Base-by-base conservation (phyloP, 345 rosid species). In the Populus euphratica region DNA sequence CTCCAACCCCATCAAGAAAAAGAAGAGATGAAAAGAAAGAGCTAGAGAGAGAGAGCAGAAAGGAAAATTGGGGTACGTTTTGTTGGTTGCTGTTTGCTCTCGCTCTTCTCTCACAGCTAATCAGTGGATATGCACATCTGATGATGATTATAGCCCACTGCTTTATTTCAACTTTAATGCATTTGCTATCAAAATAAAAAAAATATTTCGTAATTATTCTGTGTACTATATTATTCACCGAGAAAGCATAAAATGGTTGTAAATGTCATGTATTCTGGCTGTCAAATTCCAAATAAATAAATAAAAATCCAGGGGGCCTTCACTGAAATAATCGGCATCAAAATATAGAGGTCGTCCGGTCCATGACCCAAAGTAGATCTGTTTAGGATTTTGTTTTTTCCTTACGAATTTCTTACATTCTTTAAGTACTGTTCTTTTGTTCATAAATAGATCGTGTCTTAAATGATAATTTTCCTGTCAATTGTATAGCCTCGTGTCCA, bases 121-220 rank as follows among this genome's bases (percentile, higher is more conserved):
- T 31, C 1, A 4, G 50, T 47, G 50, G 6, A 49, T 12, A 69
- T 70, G 47, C 31, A 6, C 11, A 49, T 54, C 27, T 68, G 76
- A 41, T 33, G 73, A 76, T 80, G 69, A 75, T 76, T 31, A 66
- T 71, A 75, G 31, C 27, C 64, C 41, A 49, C 63, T 25, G 41
- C 23, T 70, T 76, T 76, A 17, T 29, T 21, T 12, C 33, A 39
- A 27, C 64, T 70, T 49, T 75, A 75, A 63, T 70, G 47, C 25
- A 27, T 56, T 75, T n/a, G 44, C n/a, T 16, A 75, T 52, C 67
- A 12, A 71, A 27, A 74, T 27, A 33, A 13, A 12, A 25, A 43
- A 47, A 47, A 17, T 47, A 49, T 49, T 39, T 43, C 23, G 49
- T 31, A 72, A 49, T 49, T 74, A 74, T 74, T 41, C 69, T 56